These are phyloP conservation scores for Panicum virgatum DNA, from an alignment of 202 grass and related monocot genomes.

Conservation along the genomic window DNA sequence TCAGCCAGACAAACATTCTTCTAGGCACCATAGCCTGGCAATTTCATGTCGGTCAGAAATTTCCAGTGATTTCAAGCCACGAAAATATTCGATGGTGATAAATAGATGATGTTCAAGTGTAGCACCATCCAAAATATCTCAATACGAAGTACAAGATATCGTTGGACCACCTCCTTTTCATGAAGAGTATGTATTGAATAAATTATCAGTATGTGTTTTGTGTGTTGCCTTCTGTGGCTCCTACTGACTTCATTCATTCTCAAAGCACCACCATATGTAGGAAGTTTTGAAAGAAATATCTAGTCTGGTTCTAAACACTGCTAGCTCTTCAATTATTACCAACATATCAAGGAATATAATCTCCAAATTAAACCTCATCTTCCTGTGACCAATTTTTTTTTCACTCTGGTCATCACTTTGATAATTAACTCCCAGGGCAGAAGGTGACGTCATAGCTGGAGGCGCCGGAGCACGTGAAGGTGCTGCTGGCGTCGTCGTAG, in stretches of 20 bases:
- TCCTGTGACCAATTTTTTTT: not conserved
- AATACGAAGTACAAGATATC: not conserved
- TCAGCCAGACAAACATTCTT: too few relatives aligned
- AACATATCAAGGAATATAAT: not conserved
- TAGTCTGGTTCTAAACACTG: not conserved
- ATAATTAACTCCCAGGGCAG: constrained; percentile 48
- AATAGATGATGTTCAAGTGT: not conserved
- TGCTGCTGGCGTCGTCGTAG: constrained; percentile 71
- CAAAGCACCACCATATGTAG: not conserved
- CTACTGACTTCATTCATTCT: not conserved
- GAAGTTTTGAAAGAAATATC: not conserved
- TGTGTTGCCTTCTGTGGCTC: not conserved
- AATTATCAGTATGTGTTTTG: not conserved
- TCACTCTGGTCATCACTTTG: not conserved
- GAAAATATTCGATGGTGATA: not conserved
- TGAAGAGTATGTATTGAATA: not conserved
- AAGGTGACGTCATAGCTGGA: constrained; percentile 64
- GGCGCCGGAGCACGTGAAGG: constrained; percentile 68
- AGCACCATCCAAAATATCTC: not conserved
- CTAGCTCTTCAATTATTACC: not conserved
- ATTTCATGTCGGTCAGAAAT: too few relatives aligned
- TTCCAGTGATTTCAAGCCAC: too few relatives aligned
- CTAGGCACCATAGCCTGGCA: too few relatives aligned
- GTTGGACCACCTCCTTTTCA: not conserved
- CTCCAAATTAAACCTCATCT: not conserved